phyloP scores from a whole-genome alignment of 352 stramenopile species.

The Phytophthora megakarya region DNA sequence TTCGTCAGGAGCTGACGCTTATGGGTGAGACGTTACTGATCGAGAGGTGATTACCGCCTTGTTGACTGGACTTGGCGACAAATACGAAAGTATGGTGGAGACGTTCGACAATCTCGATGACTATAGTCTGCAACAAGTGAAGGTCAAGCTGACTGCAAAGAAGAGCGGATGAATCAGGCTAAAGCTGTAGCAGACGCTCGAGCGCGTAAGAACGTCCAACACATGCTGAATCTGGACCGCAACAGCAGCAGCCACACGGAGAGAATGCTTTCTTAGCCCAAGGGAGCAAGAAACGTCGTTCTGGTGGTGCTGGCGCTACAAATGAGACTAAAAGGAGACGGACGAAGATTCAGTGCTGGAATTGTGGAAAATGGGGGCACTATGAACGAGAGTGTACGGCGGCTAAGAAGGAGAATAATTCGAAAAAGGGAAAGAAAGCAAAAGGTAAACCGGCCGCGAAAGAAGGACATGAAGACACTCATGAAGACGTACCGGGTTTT shows the following conservation, averaged over 20 bases:
- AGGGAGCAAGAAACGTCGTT: neutral
- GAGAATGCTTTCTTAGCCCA: neutral
- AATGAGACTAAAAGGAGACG: neutral
- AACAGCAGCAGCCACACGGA: neutral
- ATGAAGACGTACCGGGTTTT: neutral
- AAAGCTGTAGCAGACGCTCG: neutral
- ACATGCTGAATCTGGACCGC: neutral
- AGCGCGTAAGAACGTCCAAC: neutral
- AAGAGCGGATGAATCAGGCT: conserved; percentile 4
- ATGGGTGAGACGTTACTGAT: conserved; percentile 16
- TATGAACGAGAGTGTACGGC: conserved; percentile 5
- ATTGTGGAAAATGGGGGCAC: conserved; percentile 13
- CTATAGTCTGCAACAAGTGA: conserved; percentile 12
- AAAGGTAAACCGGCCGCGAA: too few relatives aligned
- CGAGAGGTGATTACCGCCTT: conserved; percentile 10
- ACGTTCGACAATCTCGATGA: conserved; percentile 22
- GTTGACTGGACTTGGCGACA: conserved; percentile 10
- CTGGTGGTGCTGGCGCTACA: neutral
- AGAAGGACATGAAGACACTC: conserved; percentile 5
- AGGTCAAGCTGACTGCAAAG: conserved; percentile 10
- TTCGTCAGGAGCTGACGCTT: conserved; percentile 17
- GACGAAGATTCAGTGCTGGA: conserved; percentile 9
- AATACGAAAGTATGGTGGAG: conserved; percentile 10
- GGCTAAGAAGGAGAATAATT: neutral
- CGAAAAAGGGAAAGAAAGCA: conserved; percentile 7